Evolutionary conservation across 2,329 filamentous ascomycete genomes (phyloP).

Genomic region (Trichophyton mentagrophytes): DNA sequence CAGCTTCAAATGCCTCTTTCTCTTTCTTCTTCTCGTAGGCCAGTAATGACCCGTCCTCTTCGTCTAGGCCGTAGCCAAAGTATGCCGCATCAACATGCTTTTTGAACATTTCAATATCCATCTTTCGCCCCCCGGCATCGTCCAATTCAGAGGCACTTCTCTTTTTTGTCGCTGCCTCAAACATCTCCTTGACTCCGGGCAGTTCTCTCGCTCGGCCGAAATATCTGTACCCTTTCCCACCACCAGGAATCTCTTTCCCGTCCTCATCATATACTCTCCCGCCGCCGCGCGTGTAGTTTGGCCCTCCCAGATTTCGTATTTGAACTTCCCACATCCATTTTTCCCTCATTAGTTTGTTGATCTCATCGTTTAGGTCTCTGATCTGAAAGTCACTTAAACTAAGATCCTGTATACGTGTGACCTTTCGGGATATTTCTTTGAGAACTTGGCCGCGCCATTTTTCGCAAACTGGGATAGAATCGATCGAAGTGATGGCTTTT

Average conservation of each 20-base stretch:
- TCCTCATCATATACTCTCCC: constrained; percentile 61
- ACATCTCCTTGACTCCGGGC: constrained; percentile 91
- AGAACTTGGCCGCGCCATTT: constrained; percentile 97
- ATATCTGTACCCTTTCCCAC: constrained; percentile 85
- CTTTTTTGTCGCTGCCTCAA: constrained; percentile 59
- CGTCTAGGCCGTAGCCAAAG: constrained; percentile 86
- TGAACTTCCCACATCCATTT: constrained; percentile 99
- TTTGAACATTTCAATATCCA: constrained; percentile 31
- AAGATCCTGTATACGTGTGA: constrained; percentile 85
- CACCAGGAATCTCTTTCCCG: constrained; percentile 54
- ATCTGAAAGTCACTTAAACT: constrained; percentile 94
- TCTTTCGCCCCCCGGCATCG: constrained; percentile 43
- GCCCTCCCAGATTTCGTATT: constrained; percentile 87
- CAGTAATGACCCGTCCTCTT: constrained; percentile 73
- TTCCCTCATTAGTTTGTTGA: constrained; percentile 97
- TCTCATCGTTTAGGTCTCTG: constrained; percentile 95
- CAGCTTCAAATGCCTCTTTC: constrained; percentile 59
- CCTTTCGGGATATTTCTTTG: constrained; percentile 93
- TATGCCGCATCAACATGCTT: constrained; percentile 83
- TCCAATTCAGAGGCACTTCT: constrained; percentile 55
- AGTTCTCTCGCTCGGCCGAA: constrained; percentile 83
- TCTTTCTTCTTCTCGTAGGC: constrained; percentile 75
- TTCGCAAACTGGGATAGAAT: constrained; percentile 74
- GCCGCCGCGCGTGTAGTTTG: constrained; percentile 80
- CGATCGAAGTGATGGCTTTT: constrained; percentile 77